A percentile compares a stretch with the other conserved stretches of the same genome.
phyloP scores from a whole-genome alignment of 768 basidiomycete genomes.

The Strobilomyces confusus region DNA sequence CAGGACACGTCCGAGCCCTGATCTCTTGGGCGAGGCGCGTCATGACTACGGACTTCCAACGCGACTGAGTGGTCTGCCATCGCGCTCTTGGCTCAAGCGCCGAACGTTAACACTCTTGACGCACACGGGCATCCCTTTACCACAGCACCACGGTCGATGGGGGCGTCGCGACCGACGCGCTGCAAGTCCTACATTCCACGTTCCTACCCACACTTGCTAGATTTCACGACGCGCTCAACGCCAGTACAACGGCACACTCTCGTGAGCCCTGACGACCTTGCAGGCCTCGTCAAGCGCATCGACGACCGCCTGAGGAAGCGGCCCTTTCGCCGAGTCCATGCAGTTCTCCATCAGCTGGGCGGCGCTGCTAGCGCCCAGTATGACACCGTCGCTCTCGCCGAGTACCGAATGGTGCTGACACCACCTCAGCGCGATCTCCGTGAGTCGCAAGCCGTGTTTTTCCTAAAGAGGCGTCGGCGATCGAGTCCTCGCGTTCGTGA shows the following conservation, averaged over 20 bases:
- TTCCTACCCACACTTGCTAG: too few relatives aligned
- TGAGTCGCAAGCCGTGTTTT: slow-evolving; percentile 43
- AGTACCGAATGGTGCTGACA: slow-evolving; percentile 53
- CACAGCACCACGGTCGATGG: too few relatives aligned
- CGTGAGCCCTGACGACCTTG: slow-evolving; percentile 34
- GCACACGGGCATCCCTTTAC: too few relatives aligned
- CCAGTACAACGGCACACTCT: slow-evolving; percentile 36
- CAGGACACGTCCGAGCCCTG: too few relatives aligned
- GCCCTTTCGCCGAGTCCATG: slow-evolving; percentile 47
- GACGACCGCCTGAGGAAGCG: slow-evolving; percentile 50
- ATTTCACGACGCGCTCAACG: slow-evolving; percentile 15
- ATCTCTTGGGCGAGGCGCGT: too few relatives aligned
- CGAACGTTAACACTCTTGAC: too few relatives aligned
- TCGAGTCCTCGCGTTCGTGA: too few relatives aligned
- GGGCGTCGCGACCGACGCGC: too few relatives aligned
- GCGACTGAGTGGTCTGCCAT: too few relatives aligned
- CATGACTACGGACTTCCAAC: too few relatives aligned
- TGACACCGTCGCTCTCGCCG: slow-evolving; percentile 40
- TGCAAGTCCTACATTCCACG: too few relatives aligned
- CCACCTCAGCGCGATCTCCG: slow-evolving; percentile 61
- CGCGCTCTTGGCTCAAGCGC: too few relatives aligned
- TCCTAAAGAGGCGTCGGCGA: slow-evolving; percentile 12
- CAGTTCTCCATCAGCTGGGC: slow-evolving; percentile 43
- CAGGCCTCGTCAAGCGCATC: slow-evolving; percentile 49
- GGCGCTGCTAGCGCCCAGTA: slow-evolving; percentile 46